Evolutionary conservation across 148 eudicot genomes (phyloP), one percentile per base, ranked within the genome.

Genomic region (Dysphania ambrosioides): DNA sequence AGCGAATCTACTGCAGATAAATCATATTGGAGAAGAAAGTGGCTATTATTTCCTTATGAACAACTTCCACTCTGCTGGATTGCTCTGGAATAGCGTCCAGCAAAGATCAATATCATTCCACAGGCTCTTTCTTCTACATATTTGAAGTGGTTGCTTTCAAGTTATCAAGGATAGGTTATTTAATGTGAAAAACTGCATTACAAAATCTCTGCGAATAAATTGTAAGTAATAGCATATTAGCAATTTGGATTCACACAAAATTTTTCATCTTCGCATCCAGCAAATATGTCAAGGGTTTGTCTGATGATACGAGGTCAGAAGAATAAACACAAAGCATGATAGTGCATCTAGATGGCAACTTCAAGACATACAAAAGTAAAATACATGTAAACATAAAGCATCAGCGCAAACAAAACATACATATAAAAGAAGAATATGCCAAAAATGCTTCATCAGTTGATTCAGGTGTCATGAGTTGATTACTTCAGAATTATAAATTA

Each of bases 121-220:
- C 60, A 51, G 58, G 79, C 75, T 73, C 82, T 82, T 79, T 72
- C 85, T 79, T 79, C 82, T 75, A 79, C 85, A 75, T 79, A 69
- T 72, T 49, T 53, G 72, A 66, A 78, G 53, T 67, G 65, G 82
- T 78, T 75, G 82, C 80, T 84, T 80, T 84, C 83, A 81, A 72
- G 77, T 73, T 72, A 76, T 81, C 85, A 81, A 59, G 79, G 81
- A 75, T 62, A 73, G 73, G 80, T 75, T 76, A 76, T 77, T 53
- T 65, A 83, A 85, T 74, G 82, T 53, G 78, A 79, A 81, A 82
- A 72, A 76, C 79, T 63, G 82, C 83, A 76, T 81, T 75, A 79
- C 69, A 53, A 70, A 79, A 66, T n/a, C 77, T 85, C 87, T 85
- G 87, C 87, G 82, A 72, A 77, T 77, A 82, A 82, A 82, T 15